Base-by-base conservation (phyloP, 306 rosid species). In the Prosopis cineraria region DNA sequence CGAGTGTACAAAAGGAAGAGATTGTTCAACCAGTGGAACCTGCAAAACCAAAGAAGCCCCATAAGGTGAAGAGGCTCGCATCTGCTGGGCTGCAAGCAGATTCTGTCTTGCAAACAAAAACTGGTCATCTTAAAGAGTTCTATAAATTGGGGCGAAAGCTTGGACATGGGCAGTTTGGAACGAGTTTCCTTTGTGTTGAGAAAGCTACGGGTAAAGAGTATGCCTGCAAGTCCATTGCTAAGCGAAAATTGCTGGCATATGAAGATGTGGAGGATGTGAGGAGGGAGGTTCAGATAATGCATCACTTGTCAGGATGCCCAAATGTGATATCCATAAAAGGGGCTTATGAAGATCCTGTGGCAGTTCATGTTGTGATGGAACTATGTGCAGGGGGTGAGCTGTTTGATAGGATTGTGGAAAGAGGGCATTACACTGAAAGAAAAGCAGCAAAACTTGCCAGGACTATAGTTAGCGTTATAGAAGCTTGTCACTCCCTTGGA, bases 221-320 rank as follows among this genome's bases (percentile, higher is more conserved):
- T 58, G 98, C 96, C 4, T 93, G 98, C 87, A 93, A 93, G 82
- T 89, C 94, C 16, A 90, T 93, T 22, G 89, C 94, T 0, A 93
- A 93, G 74, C 83, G 82, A 58, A 93, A 86, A 39, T 59, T 93
- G 81, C 74, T 81, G 36, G 81, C 52, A 0, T 25, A 40, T 10
- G 94, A 84, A 3, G 98, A 93, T 69, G 86, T 91, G 63, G 96
- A 87, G 37, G 96, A 89, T 82, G 94, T 93, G 77, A 88, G 93
- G 87, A 90, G 93, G 87, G 98, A 93, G 84, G 88, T 93, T 84
- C 89, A 85, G 83, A 88, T 91, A 74, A 87, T 93, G 98, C 96
- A 91, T 79, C 98, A 93, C 83, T 88, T 93, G 81, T 53, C 82
- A 0, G 98, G 93, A 52, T 74, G 77, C 74, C 25, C 86, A 6